Evolutionary conservation across 148 eudicot species (phyloP).

Genomic region (Tetragonia tetragonoides): DNA sequence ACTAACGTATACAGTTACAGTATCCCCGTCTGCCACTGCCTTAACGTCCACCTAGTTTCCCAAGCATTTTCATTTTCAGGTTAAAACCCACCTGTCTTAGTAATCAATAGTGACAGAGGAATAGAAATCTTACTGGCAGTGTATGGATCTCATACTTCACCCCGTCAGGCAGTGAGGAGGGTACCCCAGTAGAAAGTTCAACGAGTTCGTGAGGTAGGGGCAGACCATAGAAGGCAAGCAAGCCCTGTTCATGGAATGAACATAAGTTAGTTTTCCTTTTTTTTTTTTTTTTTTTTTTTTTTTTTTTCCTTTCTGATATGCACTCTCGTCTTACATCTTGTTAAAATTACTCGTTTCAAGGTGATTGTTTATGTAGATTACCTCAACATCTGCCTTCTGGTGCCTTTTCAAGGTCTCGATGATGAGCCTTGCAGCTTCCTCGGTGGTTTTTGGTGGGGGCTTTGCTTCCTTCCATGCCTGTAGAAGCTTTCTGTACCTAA

Average conservation of each 20-base stretch:
- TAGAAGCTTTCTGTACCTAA: slow-evolving; percentile 76
- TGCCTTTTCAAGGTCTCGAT: slow-evolving; percentile 64
- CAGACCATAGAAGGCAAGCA: slow-evolving; percentile 75
- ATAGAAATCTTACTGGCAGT: slow-evolving; percentile 57
- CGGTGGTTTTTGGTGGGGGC: slow-evolving; percentile 84
- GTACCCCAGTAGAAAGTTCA: slow-evolving; percentile 41
- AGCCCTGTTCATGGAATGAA: slow-evolving; percentile 45
- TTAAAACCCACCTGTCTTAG: not conserved
- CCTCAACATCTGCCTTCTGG: slow-evolving; percentile 90
- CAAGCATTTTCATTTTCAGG: slow-evolving; percentile 9
- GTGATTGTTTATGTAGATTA: slow-evolving; percentile 22
- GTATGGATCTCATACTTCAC: slow-evolving; percentile 78
- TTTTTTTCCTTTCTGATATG: too few relatives aligned
- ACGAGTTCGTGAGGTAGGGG: slow-evolving; percentile 63
- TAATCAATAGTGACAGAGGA: slow-evolving; percentile 1
- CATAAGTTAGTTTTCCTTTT: too few relatives aligned
- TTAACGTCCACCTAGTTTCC: slow-evolving; percentile 65
- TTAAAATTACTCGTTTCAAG: not conserved
- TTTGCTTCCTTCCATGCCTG: slow-evolving; percentile 83
- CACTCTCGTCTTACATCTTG: too few relatives aligned
- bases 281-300: too few relatives aligned
- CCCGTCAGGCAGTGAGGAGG: slow-evolving; percentile 50
- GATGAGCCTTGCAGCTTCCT: slow-evolving; percentile 83
- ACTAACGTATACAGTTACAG: slow-evolving; percentile 83
- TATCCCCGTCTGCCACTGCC: slow-evolving; percentile 97